Evolutionary conservation across 2,329 filamentous ascomycete species (phyloP).

Genomic region (Neospermospora avenae): DNA sequence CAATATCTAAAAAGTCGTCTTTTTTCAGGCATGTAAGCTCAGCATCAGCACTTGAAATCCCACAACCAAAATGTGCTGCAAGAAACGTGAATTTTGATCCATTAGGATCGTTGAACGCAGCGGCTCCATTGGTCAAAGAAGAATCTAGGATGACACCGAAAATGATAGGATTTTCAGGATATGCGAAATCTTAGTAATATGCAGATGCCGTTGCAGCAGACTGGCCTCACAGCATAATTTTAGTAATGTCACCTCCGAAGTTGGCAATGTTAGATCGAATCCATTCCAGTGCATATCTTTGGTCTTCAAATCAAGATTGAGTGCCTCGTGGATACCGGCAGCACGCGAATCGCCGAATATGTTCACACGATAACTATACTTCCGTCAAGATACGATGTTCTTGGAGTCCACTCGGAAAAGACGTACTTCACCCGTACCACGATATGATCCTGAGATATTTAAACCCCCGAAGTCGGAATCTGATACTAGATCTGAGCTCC

Average conservation of each 20-base stretch:
- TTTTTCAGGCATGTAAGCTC: conserved; percentile 31
- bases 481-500: conserved; percentile 21
- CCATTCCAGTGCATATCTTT: conserved; percentile 56
- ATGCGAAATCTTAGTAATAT: conserved; percentile 31
- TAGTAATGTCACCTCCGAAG: conserved; percentile 53
- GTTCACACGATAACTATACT: conserved; percentile 34
- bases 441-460: conserved; percentile 25
- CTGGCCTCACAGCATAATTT: conserved; percentile 33
- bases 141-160: conserved; percentile 24
- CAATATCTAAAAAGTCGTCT: conserved; percentile 18
- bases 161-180: conserved; percentile 28
- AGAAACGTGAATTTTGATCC: conserved; percentile 29
- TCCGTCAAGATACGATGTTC: neutral
- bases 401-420: neutral
- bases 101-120: conserved; percentile 9
- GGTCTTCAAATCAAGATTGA: conserved; percentile 53
- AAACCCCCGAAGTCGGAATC: conserved; percentile 19
- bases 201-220: conserved; percentile 29
- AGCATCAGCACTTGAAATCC: conserved; percentile 15
- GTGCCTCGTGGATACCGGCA: conserved; percentile 20
- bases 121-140: conserved; percentile 1
- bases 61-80: conserved; percentile 29
- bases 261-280: conserved; percentile 52
- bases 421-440: conserved; percentile 36
- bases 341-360: conserved; percentile 31